Percentiles rank a stretch among this genome's conserved stretches.
These are phyloP conservation scores for Oxalis stricta DNA, from an alignment of 441 rosid genomes.

Conservation along the genomic window DNA sequence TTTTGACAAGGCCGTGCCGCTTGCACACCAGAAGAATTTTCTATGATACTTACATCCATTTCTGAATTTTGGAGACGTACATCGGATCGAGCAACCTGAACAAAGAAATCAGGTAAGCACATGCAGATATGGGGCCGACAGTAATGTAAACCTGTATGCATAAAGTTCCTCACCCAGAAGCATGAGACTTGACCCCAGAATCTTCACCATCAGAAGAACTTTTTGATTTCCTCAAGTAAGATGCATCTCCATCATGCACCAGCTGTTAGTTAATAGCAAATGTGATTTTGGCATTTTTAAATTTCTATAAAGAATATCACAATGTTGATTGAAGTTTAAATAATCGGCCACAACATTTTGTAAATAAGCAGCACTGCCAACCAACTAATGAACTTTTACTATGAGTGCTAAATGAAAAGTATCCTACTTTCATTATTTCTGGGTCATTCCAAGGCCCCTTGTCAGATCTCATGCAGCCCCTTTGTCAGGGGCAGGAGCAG, in stretches of 20 bases:
- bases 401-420: conserved; percentile 6
- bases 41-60: conserved; percentile 21
- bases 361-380: background rate
- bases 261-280: conserved; percentile 31
- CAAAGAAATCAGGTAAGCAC: conserved; percentile 6
- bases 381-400: conserved; percentile 3
- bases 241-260: conserved; percentile 49
- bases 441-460: conserved; percentile 91
- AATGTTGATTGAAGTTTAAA: background rate
- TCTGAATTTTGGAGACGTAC: conserved; percentile 26
- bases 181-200: conserved; percentile 34
- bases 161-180: conserved; percentile 31
- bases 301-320: background rate
- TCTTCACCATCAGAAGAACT: conserved; percentile 43
- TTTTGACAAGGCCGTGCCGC: conserved; percentile 8
- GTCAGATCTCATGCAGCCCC: conserved; percentile 73
- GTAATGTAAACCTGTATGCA: conserved; percentile 4
- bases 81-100: conserved; percentile 38
- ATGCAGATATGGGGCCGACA: no score
- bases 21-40: conserved; percentile 19
- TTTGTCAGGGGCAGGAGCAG: conserved; percentile 59
- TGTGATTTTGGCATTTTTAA: background rate
- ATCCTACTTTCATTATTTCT: conserved; percentile 71
- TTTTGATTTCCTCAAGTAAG: conserved; percentile 35
- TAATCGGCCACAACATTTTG: background rate